Base-by-base conservation (phyloP, 2,329 filamentous ascomycete genomes). In the Fusarium clavum region DNA sequence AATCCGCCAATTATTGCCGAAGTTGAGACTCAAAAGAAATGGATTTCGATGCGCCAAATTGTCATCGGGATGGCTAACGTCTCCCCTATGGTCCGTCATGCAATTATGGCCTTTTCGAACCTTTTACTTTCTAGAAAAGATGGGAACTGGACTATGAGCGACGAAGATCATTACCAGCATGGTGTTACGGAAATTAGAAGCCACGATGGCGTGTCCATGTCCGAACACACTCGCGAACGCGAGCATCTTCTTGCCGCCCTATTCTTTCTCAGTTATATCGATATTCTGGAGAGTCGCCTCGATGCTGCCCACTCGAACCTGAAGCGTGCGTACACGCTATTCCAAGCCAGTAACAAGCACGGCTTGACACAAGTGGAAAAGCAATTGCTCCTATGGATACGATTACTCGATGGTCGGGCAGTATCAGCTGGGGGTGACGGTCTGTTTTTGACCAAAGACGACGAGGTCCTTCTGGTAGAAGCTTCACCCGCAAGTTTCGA, bases 391-490 rank as follows among this genome's bases (percentile, higher is more conserved):
- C 83, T 83, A 4, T 88, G 86, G 86, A 81, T 88, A 38, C 83
- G 86, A 6, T 78, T 88, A 5, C 79, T 88, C 5, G 86, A 88
- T 67, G 86, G 84, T 2, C 80, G 86, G 12, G 85, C 86, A 6
- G 85, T 87, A 14, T 86, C 85, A 4, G 86, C 86, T 2, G 86
- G 86, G 5, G 86, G 86, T 2, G 85, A 88, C 58, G 86, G 86
- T 0, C 76, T 87, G 2, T 87, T 88, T 57, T 76, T 88, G 3
- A 76, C 77, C 7, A 82, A 85, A 14, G 81, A 83, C 16, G 82
- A 86, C 43, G 85, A 86, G 59, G 75, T 78, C 3, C 72, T 85
- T 10, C 77, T 86, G 16, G 80, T 81, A 12, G 77, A 85, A 54
- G 78, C 83, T 9, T 84, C 84, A 1, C 77, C 77, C 2, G 76